Evolutionary conservation across 2,329 filamentous ascomycete species (phyloP), one percentile per base, ranked within the genome.

Genomic region (Decorospora gaudefroyi): DNA sequence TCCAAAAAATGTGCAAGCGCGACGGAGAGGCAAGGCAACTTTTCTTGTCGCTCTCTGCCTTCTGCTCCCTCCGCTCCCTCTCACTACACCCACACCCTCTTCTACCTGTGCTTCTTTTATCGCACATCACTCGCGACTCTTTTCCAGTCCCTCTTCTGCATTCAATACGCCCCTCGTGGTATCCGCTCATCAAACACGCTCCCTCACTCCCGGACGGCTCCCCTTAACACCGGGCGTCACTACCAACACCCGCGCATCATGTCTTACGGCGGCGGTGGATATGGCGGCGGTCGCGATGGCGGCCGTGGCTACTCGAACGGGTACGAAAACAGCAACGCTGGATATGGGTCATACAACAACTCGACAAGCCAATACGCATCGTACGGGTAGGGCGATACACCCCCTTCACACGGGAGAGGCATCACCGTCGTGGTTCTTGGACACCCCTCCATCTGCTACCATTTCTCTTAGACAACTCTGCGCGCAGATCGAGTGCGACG

Each of bases 201-300:
- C 60, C 40, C 46, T 64, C 42, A 44, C 28, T 37, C 32, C 29
- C 31, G 26, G 46, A 32, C 31, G 48, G 46, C 45, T 46, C 45
- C 47, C 51, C 57, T 55, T 64, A 48, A 58, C 48, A 61, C 53
- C 64, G 49, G n/a, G n/a, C n/a, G 65, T 67, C 61, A 42, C 57
- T 63, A 68, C 68, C 55, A 55, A 59, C 53, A 47, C 46, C 42
- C 48, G 33, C 53, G 47, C 67, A 80, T 66, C 69, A 89, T 88
- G 86, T 88, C 86, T 74, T 87, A 88, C 82, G 79, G 83, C 65
- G 69, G 69, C 45, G 67, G 69, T 41, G 67, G 69, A 42, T 63
- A 65, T 52, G 63, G 67, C 46, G 79, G 77, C 49, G 65, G 76
- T 56, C 69, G 72, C 57, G 68, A 68, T 42, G 73, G 75, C 56